Conservation (phyloP, 371 early-diverging fungal species). For the Mucor lusitanicus region DNA sequence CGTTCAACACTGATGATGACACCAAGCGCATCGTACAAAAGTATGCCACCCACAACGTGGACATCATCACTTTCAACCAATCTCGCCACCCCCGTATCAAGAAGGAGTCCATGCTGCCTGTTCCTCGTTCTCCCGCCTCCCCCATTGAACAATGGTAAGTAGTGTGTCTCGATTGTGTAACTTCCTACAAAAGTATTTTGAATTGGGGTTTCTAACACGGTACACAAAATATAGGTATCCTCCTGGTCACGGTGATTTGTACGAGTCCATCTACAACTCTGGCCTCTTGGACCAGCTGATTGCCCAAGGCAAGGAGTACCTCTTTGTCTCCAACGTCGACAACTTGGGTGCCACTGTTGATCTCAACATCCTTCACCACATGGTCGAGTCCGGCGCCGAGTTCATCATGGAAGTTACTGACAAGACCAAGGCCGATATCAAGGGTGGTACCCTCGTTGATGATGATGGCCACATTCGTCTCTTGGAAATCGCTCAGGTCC, state of each 20-base stretch:
- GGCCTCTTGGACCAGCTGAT: constrained; percentile 96
- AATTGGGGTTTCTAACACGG: not conserved
- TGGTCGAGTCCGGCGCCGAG: constrained; percentile 89
- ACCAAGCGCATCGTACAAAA: constrained; percentile 97
- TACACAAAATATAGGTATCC: constrained; percentile 78
- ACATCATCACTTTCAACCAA: constrained; percentile 98
- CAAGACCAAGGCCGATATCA: constrained; percentile 99
- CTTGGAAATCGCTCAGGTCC: constrained; percentile 99
- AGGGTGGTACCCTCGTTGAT: constrained; percentile 99
- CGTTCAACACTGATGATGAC: constrained; percentile 98
- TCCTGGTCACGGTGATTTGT: constrained; percentile 99
- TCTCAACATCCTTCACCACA: constrained; percentile 88
- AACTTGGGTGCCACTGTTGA: constrained; percentile 99
- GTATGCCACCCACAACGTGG: constrained; percentile 88
- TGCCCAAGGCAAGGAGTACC: constrained; percentile 97
- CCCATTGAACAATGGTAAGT: constrained; percentile 57
- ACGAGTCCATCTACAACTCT: constrained; percentile 92
- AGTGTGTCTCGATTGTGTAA: not conserved
- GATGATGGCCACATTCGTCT: constrained; percentile 95
- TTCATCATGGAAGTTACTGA: constrained; percentile 99
- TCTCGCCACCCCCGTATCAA: constrained; percentile 95
- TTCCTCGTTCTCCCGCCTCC: constrained; percentile 68
- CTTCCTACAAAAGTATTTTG: not conserved
- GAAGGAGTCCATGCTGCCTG: constrained; percentile 91
- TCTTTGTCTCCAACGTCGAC: constrained; percentile 99